Base-by-base conservation (phyloP, 2,329 filamentous ascomycete species). In the Fusarium denticulatum region DNA sequence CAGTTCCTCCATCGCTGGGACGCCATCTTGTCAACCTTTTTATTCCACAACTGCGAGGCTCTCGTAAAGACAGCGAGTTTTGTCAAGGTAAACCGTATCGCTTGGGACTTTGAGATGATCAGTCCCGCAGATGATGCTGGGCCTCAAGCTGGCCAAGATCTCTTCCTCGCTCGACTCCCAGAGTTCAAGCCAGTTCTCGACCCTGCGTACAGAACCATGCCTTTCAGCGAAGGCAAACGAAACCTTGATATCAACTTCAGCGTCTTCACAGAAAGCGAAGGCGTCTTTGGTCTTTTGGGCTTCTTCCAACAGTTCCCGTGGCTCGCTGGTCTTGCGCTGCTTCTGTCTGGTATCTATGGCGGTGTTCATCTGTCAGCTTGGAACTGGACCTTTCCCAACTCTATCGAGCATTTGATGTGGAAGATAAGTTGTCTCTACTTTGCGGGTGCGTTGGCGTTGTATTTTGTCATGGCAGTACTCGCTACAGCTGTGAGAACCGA, bases 371-470 rank as follows among this genome's bases (percentile, higher is more conserved):
- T 64, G 36, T 32, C 46, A n/a, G 45, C 59, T 6, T 64, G 62
- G 62, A 63, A 55, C 46, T 64, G 62, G 62, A 15, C 12, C 2
- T 64, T 64, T 11, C 58, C 62, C 30, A 64, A 42, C 32, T 58
- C 15, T n/a, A 16, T 36, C 26, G n/a, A 45, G n/a, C 58, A 32
- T n/a, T 37, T 34, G 18, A 59, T 66, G 45, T 59, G 36, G 42
- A 42, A 66, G 28, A 42, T 28, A 13, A 58, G 47, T 20, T 65
- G 30, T 22, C 34, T 58, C 18, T 49, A 49, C 6, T 42, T 58
- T 26, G 36, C 60, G 5, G 49, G 24, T n/a, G 63, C 60, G 18
- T 46, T 65, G 36, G 45, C 49, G 3, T 36, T 55, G 24, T 55
- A 64, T n/a, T 64, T 55, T 16, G 18, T 64, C n/a, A 39, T 64